Base-by-base conservation (phyloP, 768 basidiomycete species). In the Tremella fuciformis region DNA sequence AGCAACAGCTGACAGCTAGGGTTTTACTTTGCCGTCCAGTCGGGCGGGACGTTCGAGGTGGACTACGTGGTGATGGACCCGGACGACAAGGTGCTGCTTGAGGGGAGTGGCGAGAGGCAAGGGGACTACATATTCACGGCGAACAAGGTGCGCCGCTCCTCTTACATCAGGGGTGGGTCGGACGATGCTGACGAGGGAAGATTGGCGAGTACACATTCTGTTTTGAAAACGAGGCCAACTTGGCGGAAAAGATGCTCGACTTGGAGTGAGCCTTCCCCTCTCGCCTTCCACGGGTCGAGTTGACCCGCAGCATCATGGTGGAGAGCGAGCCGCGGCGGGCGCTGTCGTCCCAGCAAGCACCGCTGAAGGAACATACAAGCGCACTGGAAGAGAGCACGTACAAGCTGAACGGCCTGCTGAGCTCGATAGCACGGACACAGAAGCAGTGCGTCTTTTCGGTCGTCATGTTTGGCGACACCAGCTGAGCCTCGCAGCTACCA, bases 1-100 rank as follows among this genome's bases (percentile, higher is more conserved):
- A 41, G 26, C 58, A 39, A 57, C 60, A 38, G 70, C 57, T 48
- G 25, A 29, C 47, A 64, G 61, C 9, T 61, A 62, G 74, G 97
- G 84, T 97, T 99, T 79, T 97, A 97, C 80, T 98, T 91, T 81
- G 94, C 94, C 63, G 93, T 97, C 37, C 94, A 98, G 85, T 90
- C 92, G 25, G 94, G 94, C 47, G 94, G 94, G 58, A 87, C 90
- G 0, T 97, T 97, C 78, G 94, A 96, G 77, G 87, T 97, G 42
- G 91, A 94, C 81, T 96, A 88, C 74, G 86, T 89, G 62, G 83
- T 97, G 64, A 91, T 87, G 66, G 91, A 94, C 76, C 94, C 96
- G 7, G 86, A 85, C 58, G 88, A 90, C 70, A 89, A 86, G 75
- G 80, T 93, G 34, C 77, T 98, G 22, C 84, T 99, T 47, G 88